A percentile compares a stretch with the other conserved stretches of the same genome.
phyloP scores from a whole-genome alignment of 495 filamentous ascomycete species.

The Mycothermus thermophilus region DNA sequence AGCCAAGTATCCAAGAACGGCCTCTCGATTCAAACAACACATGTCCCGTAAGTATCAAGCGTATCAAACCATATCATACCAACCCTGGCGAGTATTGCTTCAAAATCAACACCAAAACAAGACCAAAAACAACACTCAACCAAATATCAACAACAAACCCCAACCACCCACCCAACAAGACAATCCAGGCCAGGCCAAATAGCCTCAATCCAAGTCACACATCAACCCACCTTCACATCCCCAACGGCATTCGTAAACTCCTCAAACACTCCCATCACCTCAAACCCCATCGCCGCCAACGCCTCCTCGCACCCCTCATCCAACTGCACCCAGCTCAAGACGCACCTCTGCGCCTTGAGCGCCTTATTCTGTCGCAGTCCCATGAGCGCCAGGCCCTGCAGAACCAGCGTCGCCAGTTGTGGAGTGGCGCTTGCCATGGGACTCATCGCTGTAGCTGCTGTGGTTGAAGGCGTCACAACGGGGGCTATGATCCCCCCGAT shows the following conservation, averaged over 20 bases:
- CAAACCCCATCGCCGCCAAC: constrained; percentile 63
- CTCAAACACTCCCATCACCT: constrained; percentile 60
- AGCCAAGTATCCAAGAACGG: no score
- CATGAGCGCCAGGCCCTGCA: constrained; percentile 71
- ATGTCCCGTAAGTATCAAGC: no score
- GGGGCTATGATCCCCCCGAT: constrained; percentile 72
- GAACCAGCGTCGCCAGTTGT: constrained; percentile 50
- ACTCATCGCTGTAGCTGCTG: no score
- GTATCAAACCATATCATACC: no score
- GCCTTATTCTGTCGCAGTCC: constrained; percentile 72
- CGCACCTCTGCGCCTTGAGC: constrained; percentile 51
- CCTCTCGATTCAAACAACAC: no score
- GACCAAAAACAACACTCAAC: no score
- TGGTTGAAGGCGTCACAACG: constrained; percentile 49
- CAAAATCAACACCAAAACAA: no score
- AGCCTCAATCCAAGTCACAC: background rate
- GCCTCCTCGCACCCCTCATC: constrained; percentile 61
- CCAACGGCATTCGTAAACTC: constrained; percentile 66
- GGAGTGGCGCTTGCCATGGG: no score
- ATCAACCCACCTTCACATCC: constrained; percentile 26
- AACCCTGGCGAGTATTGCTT: no score
- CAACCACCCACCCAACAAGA: constrained; percentile 14
- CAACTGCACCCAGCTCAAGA: constrained; percentile 67
- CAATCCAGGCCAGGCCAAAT: constrained; percentile 25
- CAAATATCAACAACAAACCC: background rate